phyloP scores from a whole-genome alignment of 2,329 filamentous ascomycete genomes.

The Ceratocystis cacaofunesta region DNA sequence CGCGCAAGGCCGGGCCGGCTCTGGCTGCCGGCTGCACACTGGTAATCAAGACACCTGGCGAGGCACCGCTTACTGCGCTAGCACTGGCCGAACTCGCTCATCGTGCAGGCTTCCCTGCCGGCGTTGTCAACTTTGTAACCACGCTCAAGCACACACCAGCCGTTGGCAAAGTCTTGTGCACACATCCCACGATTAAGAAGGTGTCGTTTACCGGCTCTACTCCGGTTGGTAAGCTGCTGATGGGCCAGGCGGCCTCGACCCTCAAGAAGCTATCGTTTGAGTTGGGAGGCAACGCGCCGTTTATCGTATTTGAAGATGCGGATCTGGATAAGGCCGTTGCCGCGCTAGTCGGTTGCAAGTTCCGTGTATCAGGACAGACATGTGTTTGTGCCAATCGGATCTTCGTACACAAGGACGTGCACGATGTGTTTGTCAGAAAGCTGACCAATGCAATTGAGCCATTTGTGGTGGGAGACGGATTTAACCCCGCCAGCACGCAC shows the following conservation, averaged over 20 bases:
- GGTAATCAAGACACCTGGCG: constrained; percentile 75
- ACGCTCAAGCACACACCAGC: constrained; percentile 60
- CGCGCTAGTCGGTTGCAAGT: constrained; percentile 54
- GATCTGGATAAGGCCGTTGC: constrained; percentile 52
- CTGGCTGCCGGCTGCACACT: constrained; percentile 60
- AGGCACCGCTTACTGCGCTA: constrained; percentile 78
- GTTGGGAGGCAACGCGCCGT: constrained; percentile 59
- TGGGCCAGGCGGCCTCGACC: constrained; percentile 54
- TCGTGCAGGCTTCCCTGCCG: constrained; percentile 71
- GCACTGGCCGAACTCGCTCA: constrained; percentile 70
- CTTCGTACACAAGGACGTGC: constrained; percentile 44
- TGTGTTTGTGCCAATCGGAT: constrained; percentile 51
- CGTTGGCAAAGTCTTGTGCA: constrained; percentile 46
- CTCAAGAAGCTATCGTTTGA: constrained; percentile 63
- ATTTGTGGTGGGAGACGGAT: constrained; percentile 45
- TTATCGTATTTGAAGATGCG: constrained; percentile 63
- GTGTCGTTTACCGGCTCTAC: constrained; percentile 57
- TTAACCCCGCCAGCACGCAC: constrained; percentile 39
- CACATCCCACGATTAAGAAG: constrained; percentile 40
- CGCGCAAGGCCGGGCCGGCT: constrained; percentile 34
- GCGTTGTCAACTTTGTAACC: constrained; percentile 77
- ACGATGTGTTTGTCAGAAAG: constrained; percentile 40
- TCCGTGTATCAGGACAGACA: constrained; percentile 58
- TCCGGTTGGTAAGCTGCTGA: constrained; percentile 34
- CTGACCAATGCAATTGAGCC: constrained; percentile 37